These are phyloP conservation scores for Lasiosphaeriaceae sp. DNA, from an alignment of 495 filamentous ascomycete species.

Conservation along the genomic window DNA sequence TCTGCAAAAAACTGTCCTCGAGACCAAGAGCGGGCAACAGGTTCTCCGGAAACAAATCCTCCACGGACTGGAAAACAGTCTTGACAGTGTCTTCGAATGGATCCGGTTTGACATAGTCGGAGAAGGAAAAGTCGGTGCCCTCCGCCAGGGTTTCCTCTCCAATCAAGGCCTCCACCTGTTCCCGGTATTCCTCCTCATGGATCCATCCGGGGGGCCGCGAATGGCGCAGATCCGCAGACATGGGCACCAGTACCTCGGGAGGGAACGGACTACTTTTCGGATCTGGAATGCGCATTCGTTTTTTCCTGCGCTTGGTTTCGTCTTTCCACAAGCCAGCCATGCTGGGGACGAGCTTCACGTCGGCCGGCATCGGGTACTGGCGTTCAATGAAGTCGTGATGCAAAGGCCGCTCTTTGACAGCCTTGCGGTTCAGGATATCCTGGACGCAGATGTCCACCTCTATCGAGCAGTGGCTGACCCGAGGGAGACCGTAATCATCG, in stretches of 20 bases:
- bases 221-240: conserved; percentile 77
- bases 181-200: conserved; percentile 79
- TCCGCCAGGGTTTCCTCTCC: conserved; percentile 56
- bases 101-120: conserved; percentile 53
- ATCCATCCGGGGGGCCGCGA: conserved; percentile 73
- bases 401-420: conserved; percentile 66
- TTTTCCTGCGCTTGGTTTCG: conserved; percentile 75
- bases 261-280: conserved; percentile 71
- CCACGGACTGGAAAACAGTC: conserved; percentile 75
- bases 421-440: conserved; percentile 78
- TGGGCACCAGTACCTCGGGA: conserved; percentile 72
- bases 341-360: conserved; percentile 80
- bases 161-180: conserved; percentile 57
- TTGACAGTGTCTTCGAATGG: conserved; percentile 58
- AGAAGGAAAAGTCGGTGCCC: conserved; percentile 51
- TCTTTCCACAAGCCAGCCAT: conserved; percentile 94
- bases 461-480: conserved; percentile 80
- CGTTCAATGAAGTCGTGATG: conserved; percentile 87
- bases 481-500: conserved; percentile 58
- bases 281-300: conserved; percentile 56
- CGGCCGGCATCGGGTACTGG: conserved; percentile 55
- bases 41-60: conserved; percentile 76
- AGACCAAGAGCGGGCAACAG: conserved; percentile 48
- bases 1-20: conserved; percentile 19
- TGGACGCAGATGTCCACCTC: conserved; percentile 87